Base-by-base conservation (phyloP, 306 rosid genomes). In the Amphicarpaea edgeworthii region DNA sequence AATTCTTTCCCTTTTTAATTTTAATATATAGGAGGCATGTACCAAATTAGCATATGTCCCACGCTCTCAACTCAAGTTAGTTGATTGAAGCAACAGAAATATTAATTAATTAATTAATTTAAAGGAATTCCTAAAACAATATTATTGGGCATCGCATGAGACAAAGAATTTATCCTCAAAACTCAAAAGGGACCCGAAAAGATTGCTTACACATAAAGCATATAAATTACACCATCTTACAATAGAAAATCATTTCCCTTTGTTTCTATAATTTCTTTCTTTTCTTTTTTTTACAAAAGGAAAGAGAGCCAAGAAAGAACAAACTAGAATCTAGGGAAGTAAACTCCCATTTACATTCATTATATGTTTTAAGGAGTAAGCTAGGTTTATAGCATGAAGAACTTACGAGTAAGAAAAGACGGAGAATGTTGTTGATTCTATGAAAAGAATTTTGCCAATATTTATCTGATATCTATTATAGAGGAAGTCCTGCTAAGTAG, bases 161-260 rank as follows among this genome's bases (percentile, higher is more conserved):
- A 84, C 79, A 72, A 47, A 71, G 85, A 81, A 84, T 81, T 66
- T 84, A 76, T 80, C 82, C 79, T 64, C 28, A 45, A 70, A 62
- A 61, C 79, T 64, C 28, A 45, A 70, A 62, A 61, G 50, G 11
- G 61, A 12, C n/a, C 68, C 28, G 3, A 53, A 70, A 82, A 71
- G 70, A 46, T 58, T 43, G 64, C 63, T 73, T 43, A 49, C 63
- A 54, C 62, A 24, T 50, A 41, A 50, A 68, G 46, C 71, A 49
- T 58, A 75, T 68, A 37, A 37, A 75, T 23, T n/a, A 10, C 23
- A 59, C 19, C 9, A 7, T 57, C 64, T 57, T 57, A 57, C n/a
- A 57, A 16, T 57, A 57, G 9, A 24, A 50, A 46, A 15, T 70
- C 45, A 12, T 38, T 53, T 58, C 37, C 59, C 8, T 40, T 54